These are phyloP conservation scores for Pseudogymnoascus sp. DNA, from an alignment of 2,329 filamentous ascomycete species.

Conservation along the genomic window DNA sequence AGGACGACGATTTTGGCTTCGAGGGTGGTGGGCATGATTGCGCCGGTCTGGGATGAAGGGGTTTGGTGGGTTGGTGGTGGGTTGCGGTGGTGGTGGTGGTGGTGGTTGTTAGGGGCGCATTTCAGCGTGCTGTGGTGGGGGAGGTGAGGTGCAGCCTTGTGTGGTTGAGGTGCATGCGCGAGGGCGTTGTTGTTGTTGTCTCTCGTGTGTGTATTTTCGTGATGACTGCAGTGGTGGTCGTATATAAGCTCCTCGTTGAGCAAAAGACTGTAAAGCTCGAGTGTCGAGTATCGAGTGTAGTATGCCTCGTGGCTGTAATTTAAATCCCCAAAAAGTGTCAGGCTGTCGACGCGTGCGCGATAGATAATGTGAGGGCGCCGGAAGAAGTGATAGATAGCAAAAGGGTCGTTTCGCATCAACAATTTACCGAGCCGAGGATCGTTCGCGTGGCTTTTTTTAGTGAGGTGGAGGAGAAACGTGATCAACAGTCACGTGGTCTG, in stretches of 20 bases:
- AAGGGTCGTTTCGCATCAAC: neutral
- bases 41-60: slow-evolving; percentile 26
- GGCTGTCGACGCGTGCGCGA: neutral
- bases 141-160: neutral
- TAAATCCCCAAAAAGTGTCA: neutral
- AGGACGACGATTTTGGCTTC: slow-evolving; percentile 78
- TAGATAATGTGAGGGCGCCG: neutral
- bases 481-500: neutral
- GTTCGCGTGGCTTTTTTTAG: too few species aligned
- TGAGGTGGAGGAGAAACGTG: neutral
- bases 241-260: neutral
- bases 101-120: neutral
- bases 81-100: slow-evolving; percentile 17
- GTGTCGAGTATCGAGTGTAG: neutral
- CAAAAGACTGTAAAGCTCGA: neutral
- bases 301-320: neutral
- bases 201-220: neutral
- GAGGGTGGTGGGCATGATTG: slow-evolving; percentile 44
- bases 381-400: neutral
- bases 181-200: neutral
- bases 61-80: slow-evolving; percentile 22
- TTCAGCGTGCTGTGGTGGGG: neutral
- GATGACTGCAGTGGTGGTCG: neutral
- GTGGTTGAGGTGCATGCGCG: neutral
- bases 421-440: neutral